Evolutionary conservation across 306 rosid genomes (phyloP).

Genomic region (Datisca glomerata): DNA sequence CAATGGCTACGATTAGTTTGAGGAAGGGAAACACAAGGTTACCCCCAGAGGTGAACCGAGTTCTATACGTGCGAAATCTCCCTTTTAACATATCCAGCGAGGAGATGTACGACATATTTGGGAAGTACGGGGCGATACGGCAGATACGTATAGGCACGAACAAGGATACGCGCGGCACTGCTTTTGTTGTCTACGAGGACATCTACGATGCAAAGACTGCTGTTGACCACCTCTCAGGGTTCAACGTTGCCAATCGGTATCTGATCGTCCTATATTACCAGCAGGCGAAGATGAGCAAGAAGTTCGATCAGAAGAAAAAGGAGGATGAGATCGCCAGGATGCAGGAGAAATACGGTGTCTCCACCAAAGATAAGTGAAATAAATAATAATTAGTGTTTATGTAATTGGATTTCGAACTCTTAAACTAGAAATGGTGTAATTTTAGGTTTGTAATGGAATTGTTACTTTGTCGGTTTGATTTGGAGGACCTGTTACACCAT

Average conservation of each 20-base stretch:
- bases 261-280: conserved; percentile 87
- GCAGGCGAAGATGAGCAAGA: conserved; percentile 96
- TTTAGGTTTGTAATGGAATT: conserved; percentile 1
- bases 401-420: not conserved
- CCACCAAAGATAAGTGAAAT: conserved; percentile 73
- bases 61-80: conserved; percentile 73
- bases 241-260: conserved; percentile 88
- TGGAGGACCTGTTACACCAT: no score
- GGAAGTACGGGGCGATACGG: conserved; percentile 93
- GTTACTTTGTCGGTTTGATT: no score
- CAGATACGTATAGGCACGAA: conserved; percentile 87
- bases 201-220: conserved; percentile 98
- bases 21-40: conserved; percentile 84
- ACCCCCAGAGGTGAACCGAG: conserved; percentile 95
- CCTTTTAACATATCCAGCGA: conserved; percentile 97
- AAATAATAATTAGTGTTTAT: not conserved
- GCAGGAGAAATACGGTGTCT: conserved; percentile 88
- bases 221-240: conserved; percentile 91
- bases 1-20: conserved; percentile 76
- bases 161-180: conserved; percentile 97
- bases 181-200: conserved; percentile 95
- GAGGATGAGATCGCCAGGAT: conserved; percentile 78
- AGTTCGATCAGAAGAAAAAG: conserved; percentile 84
- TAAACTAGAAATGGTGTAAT: not conserved
- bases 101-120: conserved; percentile 98